Evolutionary conservation across 1,284 basidiomycete species (phyloP), one percentile per base, ranked within the genome.

Genomic region (Tetrapyrgos nigripes): DNA sequence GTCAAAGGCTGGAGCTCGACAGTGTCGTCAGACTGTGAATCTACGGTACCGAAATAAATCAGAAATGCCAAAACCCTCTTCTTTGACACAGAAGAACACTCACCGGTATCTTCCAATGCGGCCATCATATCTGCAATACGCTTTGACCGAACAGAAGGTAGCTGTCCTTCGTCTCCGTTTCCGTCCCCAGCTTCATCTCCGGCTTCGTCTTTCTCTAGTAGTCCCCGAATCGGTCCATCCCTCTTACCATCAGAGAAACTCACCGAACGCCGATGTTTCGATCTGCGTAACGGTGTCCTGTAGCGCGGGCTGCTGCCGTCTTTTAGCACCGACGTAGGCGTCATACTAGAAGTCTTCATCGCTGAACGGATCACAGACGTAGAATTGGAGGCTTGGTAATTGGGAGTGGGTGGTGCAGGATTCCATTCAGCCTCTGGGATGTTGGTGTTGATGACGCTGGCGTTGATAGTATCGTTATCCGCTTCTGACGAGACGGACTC

Each of bases 211-310:
- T 78, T 80, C 49, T 73, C 69, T 21, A 71, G 76, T 48, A 91
- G 74, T 21, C 89, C 92, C 54, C 82, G 78, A 49, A 96, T 96
- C 35, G 92, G 93, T 4, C 95, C 94, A 43, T 91, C 88, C 59
- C 84, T 83, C 68, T 89, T 91, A 4, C 95, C 94, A 70, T 98
- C 96, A 19, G 94, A 96, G 76, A 98, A 98, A 72, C 93, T 96
- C 53, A 98, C 96, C 46, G 93, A 96, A 29, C 95, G 85, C 26
- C 88, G 85, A 61, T 88, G 82, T 1, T 72, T 73, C 14, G 73
- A 63, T 50, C 67, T 74, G 51, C 76, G 78, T 24, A 80, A 67
- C 14, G 88, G 87, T 17, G 87, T 90, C 56, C 77, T 77, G 64
- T 80, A 75, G 26, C 78, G 79, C 26, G 29, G 29, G 23, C 40